These are phyloP conservation scores for Eucalyptus brandiana DNA, from an alignment of 345 rosid genomes.

Conservation along the genomic window DNA sequence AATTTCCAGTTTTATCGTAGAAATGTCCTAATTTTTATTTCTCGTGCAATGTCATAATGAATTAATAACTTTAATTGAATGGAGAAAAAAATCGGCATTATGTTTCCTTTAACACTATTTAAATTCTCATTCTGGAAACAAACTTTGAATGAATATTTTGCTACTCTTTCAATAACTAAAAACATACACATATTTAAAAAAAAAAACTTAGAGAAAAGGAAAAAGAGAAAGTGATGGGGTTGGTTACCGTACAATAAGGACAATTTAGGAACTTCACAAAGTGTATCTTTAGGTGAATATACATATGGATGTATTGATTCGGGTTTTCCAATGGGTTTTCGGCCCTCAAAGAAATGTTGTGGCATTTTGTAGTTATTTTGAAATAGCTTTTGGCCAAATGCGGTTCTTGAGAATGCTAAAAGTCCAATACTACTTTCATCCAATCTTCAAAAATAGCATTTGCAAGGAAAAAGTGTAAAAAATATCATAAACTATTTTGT, in stretches of 20 bases:
- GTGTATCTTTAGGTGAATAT: accelerated
- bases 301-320: accelerated
- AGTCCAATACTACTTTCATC: accelerated
- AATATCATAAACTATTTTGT: no score
- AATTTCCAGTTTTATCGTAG: neutral
- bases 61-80: neutral
- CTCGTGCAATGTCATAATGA: accelerated
- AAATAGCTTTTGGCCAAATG: no score
- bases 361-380: accelerated
- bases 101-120: neutral
- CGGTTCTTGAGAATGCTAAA: accelerated
- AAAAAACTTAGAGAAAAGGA: neutral
- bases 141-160: neutral
- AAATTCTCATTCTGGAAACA: neutral
- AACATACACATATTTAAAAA: neutral
- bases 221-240: neutral
- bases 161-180: neutral
- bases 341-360: accelerated
- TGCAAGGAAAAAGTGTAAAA: no score
- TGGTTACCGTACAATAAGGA: neutral
- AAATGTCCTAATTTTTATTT: neutral
- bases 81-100: neutral
- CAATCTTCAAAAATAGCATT: no score
- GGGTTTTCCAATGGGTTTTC: accelerated
- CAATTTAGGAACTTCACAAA: neutral